Conservation (phyloP, 306 rosid genomes). For the Vigna trinervia region DNA sequence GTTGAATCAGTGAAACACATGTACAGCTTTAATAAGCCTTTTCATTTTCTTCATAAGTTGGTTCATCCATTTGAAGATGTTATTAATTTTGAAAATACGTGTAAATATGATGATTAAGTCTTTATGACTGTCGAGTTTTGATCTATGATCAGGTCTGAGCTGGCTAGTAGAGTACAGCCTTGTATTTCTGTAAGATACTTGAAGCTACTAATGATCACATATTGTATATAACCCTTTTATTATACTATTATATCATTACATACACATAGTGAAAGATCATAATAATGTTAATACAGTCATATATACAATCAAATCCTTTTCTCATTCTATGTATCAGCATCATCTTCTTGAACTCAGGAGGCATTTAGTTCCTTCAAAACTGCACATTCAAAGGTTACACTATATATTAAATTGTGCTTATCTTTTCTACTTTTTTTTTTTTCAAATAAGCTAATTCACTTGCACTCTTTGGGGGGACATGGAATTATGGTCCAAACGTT, state of each 20-base stretch:
- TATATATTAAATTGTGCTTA: too few species aligned
- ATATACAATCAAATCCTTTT: too few species aligned
- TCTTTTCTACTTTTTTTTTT: too few species aligned
- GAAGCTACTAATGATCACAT: constrained; percentile 13
- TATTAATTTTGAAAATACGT: constrained; percentile 43
- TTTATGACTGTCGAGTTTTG: constrained; percentile 36
- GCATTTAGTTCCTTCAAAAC: too few species aligned
- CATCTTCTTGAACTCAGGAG: too few species aligned
- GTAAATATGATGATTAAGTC: constrained; percentile 42
- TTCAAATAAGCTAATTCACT: too few species aligned
- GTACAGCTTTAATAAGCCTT: constrained; percentile 36
- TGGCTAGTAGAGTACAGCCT: constrained; percentile 25
- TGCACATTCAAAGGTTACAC: too few species aligned
- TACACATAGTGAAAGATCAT: neutral
- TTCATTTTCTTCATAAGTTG: constrained; percentile 39
- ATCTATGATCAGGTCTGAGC: constrained; percentile 6
- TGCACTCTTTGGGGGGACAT: too few species aligned
- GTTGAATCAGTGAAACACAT: constrained; percentile 37
- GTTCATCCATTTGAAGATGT: constrained; percentile 22
- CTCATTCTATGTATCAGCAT: too few species aligned
- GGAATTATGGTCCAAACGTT: too few species aligned
- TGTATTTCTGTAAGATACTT: constrained; percentile 36
- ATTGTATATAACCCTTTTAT: constrained; percentile 19
- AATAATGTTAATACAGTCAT: too few species aligned
- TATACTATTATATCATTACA: too few species aligned